These are phyloP conservation scores for Exophiala calicioides DNA, from an alignment of 2,329 filamentous ascomycete species.

Conservation along the genomic window DNA sequence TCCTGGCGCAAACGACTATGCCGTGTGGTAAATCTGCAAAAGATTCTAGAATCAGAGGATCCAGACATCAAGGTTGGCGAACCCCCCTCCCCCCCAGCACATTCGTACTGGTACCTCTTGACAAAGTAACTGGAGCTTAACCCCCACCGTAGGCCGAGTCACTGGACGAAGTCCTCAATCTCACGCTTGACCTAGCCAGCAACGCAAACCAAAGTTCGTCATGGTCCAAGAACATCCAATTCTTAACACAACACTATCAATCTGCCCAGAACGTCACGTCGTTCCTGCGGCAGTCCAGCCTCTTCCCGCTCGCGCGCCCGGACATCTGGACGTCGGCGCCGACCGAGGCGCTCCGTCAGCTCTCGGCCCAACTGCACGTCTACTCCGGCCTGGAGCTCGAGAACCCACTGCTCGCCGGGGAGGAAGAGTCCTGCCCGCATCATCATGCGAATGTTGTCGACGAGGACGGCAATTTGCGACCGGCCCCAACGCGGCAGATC, in stretches of 20 bases:
- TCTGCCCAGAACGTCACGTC: constrained; percentile 54
- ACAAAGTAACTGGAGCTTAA: background rate
- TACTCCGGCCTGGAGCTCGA: constrained; percentile 65
- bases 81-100: constrained; percentile 14
- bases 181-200: constrained; percentile 43
- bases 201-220: constrained; percentile 45
- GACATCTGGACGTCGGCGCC: constrained; percentile 41
- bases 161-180: constrained; percentile 30
- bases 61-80: constrained; percentile 41
- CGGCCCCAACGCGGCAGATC: constrained; percentile 27
- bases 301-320: constrained; percentile 61
- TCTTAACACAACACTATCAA: constrained; percentile 44
- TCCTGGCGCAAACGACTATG: constrained; percentile 42
- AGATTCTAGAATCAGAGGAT: constrained; percentile 48
- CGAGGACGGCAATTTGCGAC: constrained; percentile 3
- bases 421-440: constrained; percentile 10
- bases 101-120: constrained; percentile 23
- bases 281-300: constrained; percentile 65
- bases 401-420: constrained; percentile 19
- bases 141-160: constrained; percentile 25
- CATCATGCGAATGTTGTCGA: background rate
- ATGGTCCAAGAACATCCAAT: constrained; percentile 47
- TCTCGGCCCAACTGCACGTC: constrained; percentile 70
- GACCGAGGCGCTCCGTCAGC: constrained; percentile 55
- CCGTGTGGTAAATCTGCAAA: constrained; percentile 41